Base-by-base conservation (phyloP, 2,329 filamentous ascomycete species). In the Cucurbitaria berberidis region DNA sequence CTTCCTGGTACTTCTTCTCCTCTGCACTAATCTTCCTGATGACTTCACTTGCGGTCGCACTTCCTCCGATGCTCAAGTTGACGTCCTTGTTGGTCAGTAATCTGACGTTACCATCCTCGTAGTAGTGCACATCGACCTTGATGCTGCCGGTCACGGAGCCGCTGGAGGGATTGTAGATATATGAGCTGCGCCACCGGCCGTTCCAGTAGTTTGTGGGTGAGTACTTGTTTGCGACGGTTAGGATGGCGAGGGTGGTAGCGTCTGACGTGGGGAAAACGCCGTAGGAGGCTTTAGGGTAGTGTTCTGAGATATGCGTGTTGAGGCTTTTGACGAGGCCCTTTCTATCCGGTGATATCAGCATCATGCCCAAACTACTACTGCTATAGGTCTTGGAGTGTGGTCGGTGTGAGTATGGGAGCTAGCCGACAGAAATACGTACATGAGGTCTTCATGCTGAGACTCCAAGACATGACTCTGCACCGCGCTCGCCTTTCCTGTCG, bases 171-270 rank as follows among this genome's bases (percentile, higher is more conserved):
- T 88, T 83, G 76, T 89, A 89, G 67, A 89, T 84, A 80, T 98
- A 98, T 47, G 89, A 83, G 42, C 91, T 93, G 69, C 95, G 90
- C 91, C 95, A 99, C 59, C 95, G 91, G 58, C 95, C 95, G 78
- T 97, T 98, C 91, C 95, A 98, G 83, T 92, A 99, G 82, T 99
- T 99, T 74, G 93, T 91, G 7, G 96, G 95, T 68, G 90, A 96
- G 81, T 98, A 98, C 77, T 97, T 97, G 81, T 95, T 97, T 51
- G 93, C 90, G 43, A 96, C 93, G 45, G 96, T 86, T 48, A 96
- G 77, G 60, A 97, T 82, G 42, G 92, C 91, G 55, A 98, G 77
- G 66, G 87, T 86, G 24, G 85, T 84, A 74, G 93, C 90, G 60
- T 88, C 82, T 65, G 91, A 85, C 63, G 86, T 87, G 10, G 93